These are phyloP conservation scores for Trypanosoma conorhini DNA, from an alignment of 208 protist species.

Conservation along the genomic window DNA sequence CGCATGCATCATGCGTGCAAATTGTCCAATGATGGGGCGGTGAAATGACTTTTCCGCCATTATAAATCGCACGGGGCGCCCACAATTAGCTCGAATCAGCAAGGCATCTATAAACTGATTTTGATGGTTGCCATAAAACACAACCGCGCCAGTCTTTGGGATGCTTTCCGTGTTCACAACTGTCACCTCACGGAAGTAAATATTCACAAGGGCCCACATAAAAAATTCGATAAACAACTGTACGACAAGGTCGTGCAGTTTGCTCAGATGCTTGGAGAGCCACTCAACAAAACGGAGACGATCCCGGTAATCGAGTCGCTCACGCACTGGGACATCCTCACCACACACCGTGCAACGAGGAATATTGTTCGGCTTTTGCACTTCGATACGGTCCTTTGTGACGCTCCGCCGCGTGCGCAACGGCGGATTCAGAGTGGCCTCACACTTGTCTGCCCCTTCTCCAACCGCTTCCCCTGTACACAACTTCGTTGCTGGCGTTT, in stretches of 20 bases:
- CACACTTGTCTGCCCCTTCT: not conserved
- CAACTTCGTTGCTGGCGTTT: not conserved
- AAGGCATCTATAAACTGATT: conserved; percentile 94
- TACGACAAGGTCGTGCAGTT: conserved; percentile 47
- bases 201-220: conserved; percentile 84
- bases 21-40: conserved; percentile 71
- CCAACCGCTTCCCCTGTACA: not conserved
- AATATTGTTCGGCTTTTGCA: conserved; percentile 29
- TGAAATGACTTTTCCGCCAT: conserved; percentile 93
- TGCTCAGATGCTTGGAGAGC: conserved; percentile 46
- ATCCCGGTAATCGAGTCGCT: conserved; percentile 83
- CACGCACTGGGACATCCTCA: conserved; percentile 58
- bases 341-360: conserved; percentile 63
- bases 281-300: conserved; percentile 60
- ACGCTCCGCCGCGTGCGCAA: conserved; percentile 15
- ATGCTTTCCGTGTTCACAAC: conserved; percentile 90
- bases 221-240: conserved; percentile 76
- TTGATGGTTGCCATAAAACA: conserved; percentile 95
- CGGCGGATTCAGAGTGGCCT: not conserved
- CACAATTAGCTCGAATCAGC: conserved; percentile 87
- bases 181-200: conserved; percentile 94
- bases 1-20: conserved; percentile 85
- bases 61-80: conserved; percentile 86
- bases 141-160: conserved; percentile 80
- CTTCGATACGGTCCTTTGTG: conserved; percentile 54